Base-by-base conservation (phyloP, 768 basidiomycete species). In the Podaxis rugospora region DNA sequence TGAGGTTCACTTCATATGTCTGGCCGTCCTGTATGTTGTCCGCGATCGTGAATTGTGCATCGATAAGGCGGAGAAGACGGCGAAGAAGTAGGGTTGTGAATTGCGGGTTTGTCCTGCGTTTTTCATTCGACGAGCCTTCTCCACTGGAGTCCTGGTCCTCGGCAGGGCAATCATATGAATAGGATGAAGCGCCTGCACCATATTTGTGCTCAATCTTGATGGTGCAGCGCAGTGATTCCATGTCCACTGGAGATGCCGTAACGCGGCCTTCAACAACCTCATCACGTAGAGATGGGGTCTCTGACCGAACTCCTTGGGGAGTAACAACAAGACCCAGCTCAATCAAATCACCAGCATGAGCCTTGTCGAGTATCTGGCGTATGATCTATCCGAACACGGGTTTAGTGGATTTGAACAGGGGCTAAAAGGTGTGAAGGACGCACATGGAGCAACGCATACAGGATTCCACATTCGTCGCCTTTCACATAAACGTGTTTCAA, bases 401-500 rank as follows among this genome's bases (percentile, higher is more conserved):
- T 49, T 32, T 23, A 23, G 56, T 37, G 51, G 62, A 59, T 32
- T 25, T 46, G 37, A 21, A 46, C 46, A 54, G 55, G 28, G 25
- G 55, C 52, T 53, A 73, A 67, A 57, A 67, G 62, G 32, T 36
- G 50, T 36, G 39, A 63, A 44, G 18, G 54, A 80, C 93, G 78
- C 76, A 96, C 95, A 80, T 95, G 90, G 40, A 87, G 86, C 59
- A 97, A 72, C 2, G 87, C 83, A 75, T 89, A 95, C 40, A 85
- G 85, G 62, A 96, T 77, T 7, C 88, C 93, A 67, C 86, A 88
- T 68, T 94, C 95, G 66, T 93, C 90, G 18, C 92, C 93, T 66
- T 78, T 84, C 13, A 96, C 93, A 59, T 84, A 87, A 53, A 94
- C 81, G 65, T 95, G 92, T 76, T 90, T 91, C 79, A 97, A 80